Evolutionary conservation across 2,329 filamentous ascomycete species (phyloP).

Genomic region (Aspergillus costaricaensis): DNA sequence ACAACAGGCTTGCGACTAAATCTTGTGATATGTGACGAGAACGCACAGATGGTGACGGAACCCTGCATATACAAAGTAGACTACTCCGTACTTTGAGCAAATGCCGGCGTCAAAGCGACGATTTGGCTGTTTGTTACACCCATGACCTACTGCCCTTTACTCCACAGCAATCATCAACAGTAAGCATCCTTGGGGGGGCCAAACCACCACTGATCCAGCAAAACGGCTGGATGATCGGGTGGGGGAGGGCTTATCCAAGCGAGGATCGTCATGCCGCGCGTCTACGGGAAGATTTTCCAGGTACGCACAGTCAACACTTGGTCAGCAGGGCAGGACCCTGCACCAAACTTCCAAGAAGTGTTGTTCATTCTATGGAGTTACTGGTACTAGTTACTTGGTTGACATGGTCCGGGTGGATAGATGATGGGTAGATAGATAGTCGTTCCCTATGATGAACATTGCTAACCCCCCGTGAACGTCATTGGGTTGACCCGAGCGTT

Average conservation of each 20-base stretch:
- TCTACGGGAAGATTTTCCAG: constrained; percentile 12
- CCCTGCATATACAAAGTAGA: background rate
- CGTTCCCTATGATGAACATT: too few species aligned
- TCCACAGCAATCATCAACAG: background rate
- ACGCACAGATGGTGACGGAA: background rate
- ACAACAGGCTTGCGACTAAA: too few species aligned
- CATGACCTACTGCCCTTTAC: background rate
- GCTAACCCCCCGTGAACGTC: too few species aligned
- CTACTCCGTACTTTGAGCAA: background rate
- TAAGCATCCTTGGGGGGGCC: background rate
- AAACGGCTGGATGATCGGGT: constrained; percentile 13
- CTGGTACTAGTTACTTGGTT: too few species aligned
- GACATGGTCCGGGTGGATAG: too few species aligned
- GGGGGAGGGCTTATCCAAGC: constrained; percentile 13
- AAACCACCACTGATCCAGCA: constrained; percentile 2
- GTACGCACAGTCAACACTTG: background rate
- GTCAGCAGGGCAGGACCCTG: background rate
- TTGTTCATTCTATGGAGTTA: too few species aligned
- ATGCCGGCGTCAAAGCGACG: background rate
- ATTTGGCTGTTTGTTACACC: background rate
- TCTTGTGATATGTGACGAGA: background rate
- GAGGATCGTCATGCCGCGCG: constrained; percentile 25
- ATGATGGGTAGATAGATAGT: too few species aligned
- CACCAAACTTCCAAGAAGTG: background rate
- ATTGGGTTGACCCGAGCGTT: too few species aligned